Base-by-base conservation (phyloP, 768 basidiomycete species). In the Kwoniella heveanensis region DNA sequence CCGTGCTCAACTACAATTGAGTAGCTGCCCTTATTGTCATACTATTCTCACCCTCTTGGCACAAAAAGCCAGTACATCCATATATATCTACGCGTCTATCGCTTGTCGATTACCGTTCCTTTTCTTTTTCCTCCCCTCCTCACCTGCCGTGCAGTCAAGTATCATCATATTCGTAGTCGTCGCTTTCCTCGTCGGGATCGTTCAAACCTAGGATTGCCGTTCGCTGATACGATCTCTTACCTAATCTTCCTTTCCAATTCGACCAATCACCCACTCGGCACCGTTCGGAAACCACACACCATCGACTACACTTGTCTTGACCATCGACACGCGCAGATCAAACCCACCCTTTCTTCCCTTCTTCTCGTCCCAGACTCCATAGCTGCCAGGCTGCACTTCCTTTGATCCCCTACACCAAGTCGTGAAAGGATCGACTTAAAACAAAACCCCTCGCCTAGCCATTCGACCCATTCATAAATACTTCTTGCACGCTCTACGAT, bases 111-210 rank as follows among this genome's bases (percentile, higher is more conserved):
- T 24, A 25, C 29, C 57, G 29, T 21, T 24, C 47, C 49, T 32
- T 29, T 29, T 25, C 55, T 6, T 57, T 44, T 44, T 39, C 13
- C 44, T 30, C 54, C 25, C 27, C 22, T 32, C 19, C 22, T 19
- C 29, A 30, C 44, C 57, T 58, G 57, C 57, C 57, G 57, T 58
- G 57, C 57, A 58, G 57, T 48, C 26, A 44, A 44, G 17, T 44
- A 9, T 17, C 39, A 17, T 9, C 19, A 44, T 44, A 44, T 10
- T 44, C 6, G 3, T 17, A 44, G 15, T 44, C 6, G 39, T 44
- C 10, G 15, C 19, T 17, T 3, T 44, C 39, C 10, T 44, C 17
- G 39, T 19, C 17, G 39, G 9, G 6, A 19, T 44, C 39, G 39
- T 9, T 9, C 39, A 19, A 44, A 17, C 39, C 39, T 9, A 44